A percentile compares a stretch with the other conserved stretches of the same genome.
Conservation (phyloP, 1,284 basidiomycete genomes). For the Marasmius sp. region DNA sequence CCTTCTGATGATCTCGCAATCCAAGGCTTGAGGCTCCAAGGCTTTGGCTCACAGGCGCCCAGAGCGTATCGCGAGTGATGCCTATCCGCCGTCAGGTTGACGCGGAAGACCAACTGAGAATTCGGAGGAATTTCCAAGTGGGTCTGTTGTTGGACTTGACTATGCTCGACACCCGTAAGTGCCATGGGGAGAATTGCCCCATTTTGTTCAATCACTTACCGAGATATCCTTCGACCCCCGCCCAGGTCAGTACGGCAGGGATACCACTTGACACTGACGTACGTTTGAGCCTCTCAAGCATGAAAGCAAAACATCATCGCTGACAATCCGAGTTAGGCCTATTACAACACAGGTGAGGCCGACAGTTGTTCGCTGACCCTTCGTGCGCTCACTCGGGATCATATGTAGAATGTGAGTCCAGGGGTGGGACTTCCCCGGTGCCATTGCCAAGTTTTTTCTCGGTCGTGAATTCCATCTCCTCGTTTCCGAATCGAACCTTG, state of each 20-base stretch:
- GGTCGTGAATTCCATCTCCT: conserved; percentile 46
- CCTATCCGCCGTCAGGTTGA: conserved; percentile 66
- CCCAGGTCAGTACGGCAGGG: conserved; percentile 60
- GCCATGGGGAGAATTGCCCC: neutral
- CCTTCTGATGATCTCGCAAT: neutral
- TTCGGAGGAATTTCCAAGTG: conserved; percentile 69
- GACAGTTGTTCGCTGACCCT: neutral
- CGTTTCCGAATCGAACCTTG: conserved; percentile 47
- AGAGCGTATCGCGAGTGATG: conserved; percentile 68
- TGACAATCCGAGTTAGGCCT: conserved; percentile 32
- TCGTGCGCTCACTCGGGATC: neutral
- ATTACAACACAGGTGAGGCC: conserved; percentile 53
- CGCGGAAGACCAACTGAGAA: conserved; percentile 58
- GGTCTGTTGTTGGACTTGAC: conserved; percentile 59
- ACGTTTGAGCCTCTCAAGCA: conserved; percentile 14
- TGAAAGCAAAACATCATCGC: neutral
- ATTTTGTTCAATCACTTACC: neutral
- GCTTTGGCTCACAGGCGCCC: conserved; percentile 9
- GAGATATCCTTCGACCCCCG: neutral
- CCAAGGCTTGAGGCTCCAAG: neutral
- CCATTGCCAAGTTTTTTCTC: neutral
- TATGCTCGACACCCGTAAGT: conserved; percentile 61
- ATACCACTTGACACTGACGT: conserved; percentile 65
- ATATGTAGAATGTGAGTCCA: neutral
- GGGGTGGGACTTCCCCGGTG: neutral